Evolutionary conservation across 1,284 basidiomycete species (phyloP), one percentile per base, ranked within the genome.

Genomic region (Irpex rosettiformis): DNA sequence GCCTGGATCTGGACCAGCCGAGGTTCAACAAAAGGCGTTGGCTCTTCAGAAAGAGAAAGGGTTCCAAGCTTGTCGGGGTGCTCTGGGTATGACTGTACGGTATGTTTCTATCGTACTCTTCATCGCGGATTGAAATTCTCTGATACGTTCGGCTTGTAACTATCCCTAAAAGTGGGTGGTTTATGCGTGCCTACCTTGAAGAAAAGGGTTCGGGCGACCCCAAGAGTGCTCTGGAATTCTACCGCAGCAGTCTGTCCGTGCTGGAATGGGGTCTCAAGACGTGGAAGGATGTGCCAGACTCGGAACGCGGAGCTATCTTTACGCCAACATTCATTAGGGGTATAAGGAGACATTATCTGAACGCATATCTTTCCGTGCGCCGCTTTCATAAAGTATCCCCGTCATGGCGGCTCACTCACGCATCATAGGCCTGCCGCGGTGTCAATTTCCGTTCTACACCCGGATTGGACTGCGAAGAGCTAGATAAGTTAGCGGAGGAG

Each of bases 221-320:
- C n/a, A 45, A n/a, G n/a, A 45, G 7, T n/a, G 42, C 42, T 16
- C 11, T 45, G 42, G 7, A 45, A 4, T 45, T 45, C 13, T 45
- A 45, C 7, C 42, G 42, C 4, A 21, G 42, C 21, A 16, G 8
- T 10, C 7, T 21, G 42, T 45, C 16, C 16, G 61, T 79, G 48
- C 70, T 79, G 7, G 71, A 76, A 45, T 78, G 77, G 77, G 78
- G 77, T 16, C 63, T 68, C 25, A 64, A 64, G 22, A 61, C 61
- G n/a, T 78, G 77, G 77, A 58, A 66, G 22, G 63, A 75, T 53
- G 71, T 77, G 1, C 61, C 71, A 8, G 64, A 52, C 13, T 56
- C 62, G 1, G 67, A 71, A 4, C 65, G 70, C 3, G 73, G 73
- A 1, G 61, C 62, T n/a, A 67, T 75, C 37, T 75, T 75, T 59